Percentiles rank a stretch among this genome's conserved stretches.
These are phyloP conservation scores for Laguncularia racemosa DNA, from an alignment of 345 rosid species.

Conservation along the genomic window DNA sequence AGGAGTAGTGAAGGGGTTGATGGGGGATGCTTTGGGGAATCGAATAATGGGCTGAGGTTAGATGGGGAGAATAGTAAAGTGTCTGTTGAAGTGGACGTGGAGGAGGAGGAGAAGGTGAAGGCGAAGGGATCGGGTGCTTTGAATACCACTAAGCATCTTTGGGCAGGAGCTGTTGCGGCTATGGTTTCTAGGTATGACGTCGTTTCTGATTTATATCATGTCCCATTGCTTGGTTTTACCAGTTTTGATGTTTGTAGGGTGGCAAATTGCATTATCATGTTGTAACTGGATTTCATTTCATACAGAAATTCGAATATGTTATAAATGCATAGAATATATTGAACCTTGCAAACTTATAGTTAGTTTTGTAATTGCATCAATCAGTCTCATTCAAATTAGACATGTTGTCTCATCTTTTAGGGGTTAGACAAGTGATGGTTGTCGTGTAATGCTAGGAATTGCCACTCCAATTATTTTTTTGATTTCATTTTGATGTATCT, in stretches of 20 bases:
- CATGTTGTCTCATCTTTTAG: too few species aligned
- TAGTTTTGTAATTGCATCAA: too few species aligned
- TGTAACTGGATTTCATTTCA: neutral
- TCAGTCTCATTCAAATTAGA: too few species aligned
- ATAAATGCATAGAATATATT: too few species aligned
- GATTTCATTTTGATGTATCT: too few species aligned
- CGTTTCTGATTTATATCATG: neutral
- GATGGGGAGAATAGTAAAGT: slow-evolving; percentile 21
- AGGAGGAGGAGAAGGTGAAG: slow-evolving; percentile 17
- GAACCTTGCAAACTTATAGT: too few species aligned
- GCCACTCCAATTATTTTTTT: too few species aligned
- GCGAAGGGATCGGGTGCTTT: slow-evolving; percentile 39
- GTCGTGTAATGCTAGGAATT: too few species aligned
- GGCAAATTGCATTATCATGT: neutral
- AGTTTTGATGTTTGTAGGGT: neutral
- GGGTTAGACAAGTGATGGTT: too few species aligned
- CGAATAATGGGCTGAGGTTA: slow-evolving; percentile 23
- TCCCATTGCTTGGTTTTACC: neutral
- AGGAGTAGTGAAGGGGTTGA: slow-evolving; percentile 26
- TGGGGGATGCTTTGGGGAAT: slow-evolving; percentile 41
- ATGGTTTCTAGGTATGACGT: slow-evolving; percentile 68
- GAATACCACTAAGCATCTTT: slow-evolving; percentile 75
- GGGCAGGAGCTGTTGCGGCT: slow-evolving; percentile 89
- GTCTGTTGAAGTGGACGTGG: slow-evolving; percentile 14
- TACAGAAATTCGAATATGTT: too few species aligned